phyloP scores from a whole-genome alignment of 805 yeast species.

The Peterozyma toletana region DNA sequence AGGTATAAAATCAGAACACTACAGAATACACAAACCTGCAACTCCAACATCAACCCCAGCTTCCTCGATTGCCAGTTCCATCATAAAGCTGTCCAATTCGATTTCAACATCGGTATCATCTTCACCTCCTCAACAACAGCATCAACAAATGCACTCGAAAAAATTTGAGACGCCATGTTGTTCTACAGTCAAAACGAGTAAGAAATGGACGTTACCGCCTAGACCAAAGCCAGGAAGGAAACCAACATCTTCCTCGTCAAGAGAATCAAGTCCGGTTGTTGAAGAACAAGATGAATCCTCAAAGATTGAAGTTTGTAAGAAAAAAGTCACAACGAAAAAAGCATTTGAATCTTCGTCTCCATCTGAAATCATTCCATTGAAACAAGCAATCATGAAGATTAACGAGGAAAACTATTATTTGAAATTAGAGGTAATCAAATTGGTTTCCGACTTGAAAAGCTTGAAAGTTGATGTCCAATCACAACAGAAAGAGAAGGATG shows the following conservation, averaged over 20 bases:
- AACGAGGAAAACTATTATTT: constrained; percentile 37
- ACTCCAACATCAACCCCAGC: no score
- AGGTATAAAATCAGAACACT: no score
- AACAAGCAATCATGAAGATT: constrained; percentile 30
- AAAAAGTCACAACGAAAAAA: constrained; percentile 4
- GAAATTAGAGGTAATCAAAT: constrained; percentile 34
- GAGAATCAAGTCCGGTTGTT: no score
- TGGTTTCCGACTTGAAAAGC: constrained; percentile 34
- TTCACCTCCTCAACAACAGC: background rate
- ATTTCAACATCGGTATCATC: background rate
- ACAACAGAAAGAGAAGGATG: background rate
- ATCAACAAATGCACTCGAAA: background rate
- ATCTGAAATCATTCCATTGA: constrained; percentile 21
- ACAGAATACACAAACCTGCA: no score
- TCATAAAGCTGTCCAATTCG: no score
- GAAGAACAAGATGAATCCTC: background rate
- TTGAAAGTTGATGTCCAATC: constrained; percentile 18
- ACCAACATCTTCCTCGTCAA: constrained; percentile 19
- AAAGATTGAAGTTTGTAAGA: constrained; percentile 4
- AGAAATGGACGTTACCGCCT: constrained; percentile 81
- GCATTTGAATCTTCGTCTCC: background rate
- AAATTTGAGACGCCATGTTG: background rate
- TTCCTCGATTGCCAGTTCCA: no score
- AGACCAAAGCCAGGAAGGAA: constrained; percentile 71
- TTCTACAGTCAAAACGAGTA: constrained; percentile 50